Evolutionary conservation across 441 rosid species (phyloP), one percentile per base, ranked within the genome.

Genomic region (Corymbia calophylla): DNA sequence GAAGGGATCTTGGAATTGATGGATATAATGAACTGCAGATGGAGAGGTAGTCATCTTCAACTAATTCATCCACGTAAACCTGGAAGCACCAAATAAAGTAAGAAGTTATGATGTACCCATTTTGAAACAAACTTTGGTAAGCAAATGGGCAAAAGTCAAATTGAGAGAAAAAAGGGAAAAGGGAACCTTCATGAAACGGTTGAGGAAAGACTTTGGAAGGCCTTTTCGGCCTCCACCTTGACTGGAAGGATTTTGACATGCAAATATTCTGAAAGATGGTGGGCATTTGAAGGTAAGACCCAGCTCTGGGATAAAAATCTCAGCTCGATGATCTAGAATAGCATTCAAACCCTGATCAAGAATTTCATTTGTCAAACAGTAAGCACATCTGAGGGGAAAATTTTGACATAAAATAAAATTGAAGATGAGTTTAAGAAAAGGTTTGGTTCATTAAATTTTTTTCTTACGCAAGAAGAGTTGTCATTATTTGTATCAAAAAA

Each of bases 181-280:
- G 91, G 44, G 86, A 88, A 97, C 99, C 97, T 98, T 98, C 16
- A 97, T 96, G 93, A 97, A 98, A 92, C 99, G 98, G 90, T 98
- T 97, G 82, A 98, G 94, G 91, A 98, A 98, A 86, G 99, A 98
- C 93, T 94, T 97, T n/a, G 99, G 99, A 90, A 98, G 99, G 92
- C 99, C 98, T 93, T 98, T 98, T 92, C 99, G 93, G 80, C 99
- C 99, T 92, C 99, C 99, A 88, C 99, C 99, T 93, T 98, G 99
- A 91, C 95, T 94, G 87, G 98, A 94, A 92, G 99, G 99, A 93
- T 98, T 98, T 94, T 98, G 99, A 92, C 99, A 98, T 73, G 99
- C 99, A 93, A 98, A 98, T 91, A 98, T 93, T 92, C 98, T 95
- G 89, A 98, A 98, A 87, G 99, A 93, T 82, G 97, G 90, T 35